Percentiles rank a stretch among this genome's conserved stretches.
These are phyloP conservation scores for Cymbopogon citratus DNA, from an alignment of 176 grass and related monocot species.

Conservation along the genomic window DNA sequence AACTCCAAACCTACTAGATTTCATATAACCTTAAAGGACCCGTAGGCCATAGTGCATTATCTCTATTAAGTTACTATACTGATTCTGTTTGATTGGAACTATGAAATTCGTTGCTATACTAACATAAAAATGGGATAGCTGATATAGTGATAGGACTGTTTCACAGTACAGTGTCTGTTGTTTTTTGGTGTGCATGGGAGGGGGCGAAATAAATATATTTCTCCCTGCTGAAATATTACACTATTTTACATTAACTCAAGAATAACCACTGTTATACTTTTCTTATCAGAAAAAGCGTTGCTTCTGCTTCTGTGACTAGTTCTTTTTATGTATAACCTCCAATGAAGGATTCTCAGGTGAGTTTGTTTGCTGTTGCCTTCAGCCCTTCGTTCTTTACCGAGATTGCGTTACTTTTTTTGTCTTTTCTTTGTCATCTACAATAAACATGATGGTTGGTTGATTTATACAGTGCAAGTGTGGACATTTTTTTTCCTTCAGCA, in stretches of 20 bases:
- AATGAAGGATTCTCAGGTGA: slow-evolving; percentile 63
- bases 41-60: not conserved
- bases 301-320: not conserved
- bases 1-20: slow-evolving; percentile 2
- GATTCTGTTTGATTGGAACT: slow-evolving; percentile 14
- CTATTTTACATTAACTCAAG: not conserved
- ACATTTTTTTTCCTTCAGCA: slow-evolving; percentile 9
- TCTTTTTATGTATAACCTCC: slow-evolving; percentile 35
- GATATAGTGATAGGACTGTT: not conserved
- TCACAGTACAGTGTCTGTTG: not conserved
- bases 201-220: not conserved
- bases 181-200: too few relatives aligned
- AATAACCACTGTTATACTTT: slow-evolving; percentile 16
- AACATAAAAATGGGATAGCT: not conserved
- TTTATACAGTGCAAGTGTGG: not conserved
- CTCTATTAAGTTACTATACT: not conserved
- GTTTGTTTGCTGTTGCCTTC: slow-evolving; percentile 8
- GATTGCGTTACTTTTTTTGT: not conserved
- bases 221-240: not conserved
- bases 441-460: not conserved
- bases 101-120: not conserved
- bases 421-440: not conserved
- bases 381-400: not conserved
- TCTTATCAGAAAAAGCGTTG: slow-evolving; percentile 17
- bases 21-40: not conserved